Percentiles rank a stretch among this genome's conserved stretches.
Evolutionary conservation across 2,329 filamentous ascomycete species (phyloP).

Genomic region (Ustulina deusta): DNA sequence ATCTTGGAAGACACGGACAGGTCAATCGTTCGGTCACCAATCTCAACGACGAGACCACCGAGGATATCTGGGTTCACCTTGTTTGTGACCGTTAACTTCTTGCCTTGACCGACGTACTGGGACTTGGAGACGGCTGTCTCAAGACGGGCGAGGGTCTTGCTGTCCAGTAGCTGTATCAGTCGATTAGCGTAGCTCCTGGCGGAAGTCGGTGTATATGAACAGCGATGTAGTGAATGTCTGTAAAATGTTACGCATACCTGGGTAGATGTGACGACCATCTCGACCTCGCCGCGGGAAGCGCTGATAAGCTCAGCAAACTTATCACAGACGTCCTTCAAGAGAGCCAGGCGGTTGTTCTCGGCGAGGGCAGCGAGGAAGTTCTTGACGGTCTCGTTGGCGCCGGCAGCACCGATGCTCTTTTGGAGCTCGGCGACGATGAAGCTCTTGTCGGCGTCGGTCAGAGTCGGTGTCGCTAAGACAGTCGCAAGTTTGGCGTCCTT

Average conservation of each 20-base stretch:
- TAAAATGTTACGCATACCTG: constrained; percentile 72
- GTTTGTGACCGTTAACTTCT: constrained; percentile 98
- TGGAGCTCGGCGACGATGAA: constrained; percentile 87
- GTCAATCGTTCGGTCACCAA: constrained; percentile 98
- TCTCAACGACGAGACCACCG: constrained; percentile 93
- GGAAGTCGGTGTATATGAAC: background rate
- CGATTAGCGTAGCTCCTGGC: constrained; percentile 23
- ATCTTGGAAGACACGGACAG: constrained; percentile 95
- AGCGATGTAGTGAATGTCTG: background rate
- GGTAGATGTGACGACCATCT: constrained; percentile 91
- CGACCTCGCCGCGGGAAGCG: constrained; percentile 90
- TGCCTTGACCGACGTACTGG: constrained; percentile 85
- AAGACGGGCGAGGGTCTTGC: constrained; percentile 84
- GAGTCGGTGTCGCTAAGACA: constrained; percentile 84
- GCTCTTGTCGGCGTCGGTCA: constrained; percentile 82
- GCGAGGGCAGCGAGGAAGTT: constrained; percentile 93
- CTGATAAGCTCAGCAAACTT: constrained; percentile 92
- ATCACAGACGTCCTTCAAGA: constrained; percentile 83
- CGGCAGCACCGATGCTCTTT: constrained; percentile 77
- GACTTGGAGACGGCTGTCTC: constrained; percentile 92
- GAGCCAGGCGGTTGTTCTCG: constrained; percentile 93
- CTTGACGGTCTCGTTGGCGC: constrained; percentile 85
- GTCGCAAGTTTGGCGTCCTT: constrained; percentile 83
- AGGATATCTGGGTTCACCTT: constrained; percentile 95
- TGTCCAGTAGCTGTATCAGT: constrained; percentile 73